phyloP scores from a whole-genome alignment of 495 filamentous ascomycete species.

The Trypethelium eluteriae region DNA sequence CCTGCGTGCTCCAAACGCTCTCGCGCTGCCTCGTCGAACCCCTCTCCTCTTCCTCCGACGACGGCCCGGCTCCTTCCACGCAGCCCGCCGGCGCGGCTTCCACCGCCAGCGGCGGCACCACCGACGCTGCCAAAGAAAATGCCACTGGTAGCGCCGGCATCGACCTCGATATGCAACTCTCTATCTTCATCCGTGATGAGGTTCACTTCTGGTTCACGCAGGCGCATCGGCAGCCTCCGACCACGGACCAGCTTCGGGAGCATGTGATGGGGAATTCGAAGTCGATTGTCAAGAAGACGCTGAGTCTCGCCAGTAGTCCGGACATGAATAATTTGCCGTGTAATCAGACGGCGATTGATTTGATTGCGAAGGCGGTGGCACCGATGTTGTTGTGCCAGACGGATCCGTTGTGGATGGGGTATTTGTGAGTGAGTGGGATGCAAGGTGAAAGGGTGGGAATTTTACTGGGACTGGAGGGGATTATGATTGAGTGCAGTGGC shows the following conservation, averaged over 20 bases:
- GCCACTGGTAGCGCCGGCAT: conserved; percentile 38
- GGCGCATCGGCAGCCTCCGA: conserved; percentile 59
- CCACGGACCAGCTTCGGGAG: conserved; percentile 69
- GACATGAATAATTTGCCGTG: conserved; percentile 59
- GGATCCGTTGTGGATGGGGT: conserved; percentile 97
- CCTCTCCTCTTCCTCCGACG: conserved; percentile 13
- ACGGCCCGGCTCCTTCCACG: not conserved
- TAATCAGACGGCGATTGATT: conserved; percentile 91
- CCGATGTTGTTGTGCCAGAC: conserved; percentile 72
- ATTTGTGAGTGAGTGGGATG: conserved; percentile 49
- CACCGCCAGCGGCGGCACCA: not conserved
- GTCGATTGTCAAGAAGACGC: conserved; percentile 78
- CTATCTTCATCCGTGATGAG: conserved; percentile 91
- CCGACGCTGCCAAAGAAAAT: conserved; percentile 10
- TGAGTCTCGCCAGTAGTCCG: conserved; percentile 64
- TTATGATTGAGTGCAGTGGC: no score
- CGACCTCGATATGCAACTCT: conserved; percentile 85
- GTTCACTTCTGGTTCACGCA: conserved; percentile 95
- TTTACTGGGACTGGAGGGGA: no score
- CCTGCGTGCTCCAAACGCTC: conserved; percentile 86
- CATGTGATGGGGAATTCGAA: conserved; percentile 83
- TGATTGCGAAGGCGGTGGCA: conserved; percentile 77
- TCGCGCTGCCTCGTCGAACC: conserved; percentile 88
- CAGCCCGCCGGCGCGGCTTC: conserved; percentile 1
- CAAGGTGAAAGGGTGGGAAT: not conserved